Conservation (phyloP, 495 filamentous ascomycete species). For the Lasiosphaeria hispida region DNA sequence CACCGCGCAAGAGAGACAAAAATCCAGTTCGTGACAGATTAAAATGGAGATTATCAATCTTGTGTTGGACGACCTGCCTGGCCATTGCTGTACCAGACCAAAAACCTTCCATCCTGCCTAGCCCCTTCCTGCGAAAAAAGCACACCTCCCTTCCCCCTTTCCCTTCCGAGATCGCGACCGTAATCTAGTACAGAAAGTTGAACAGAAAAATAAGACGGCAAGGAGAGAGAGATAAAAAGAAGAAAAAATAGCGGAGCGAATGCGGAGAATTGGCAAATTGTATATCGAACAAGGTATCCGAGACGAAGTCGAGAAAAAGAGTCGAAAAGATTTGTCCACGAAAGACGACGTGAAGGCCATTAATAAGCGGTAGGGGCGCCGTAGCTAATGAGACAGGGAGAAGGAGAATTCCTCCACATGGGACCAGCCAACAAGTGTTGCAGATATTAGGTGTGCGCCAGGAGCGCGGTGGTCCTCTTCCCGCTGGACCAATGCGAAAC, state of each 20-base stretch:
- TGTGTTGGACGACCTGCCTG: constrained; percentile 21
- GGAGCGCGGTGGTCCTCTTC: constrained; percentile 39
- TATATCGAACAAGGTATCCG: constrained; percentile 46
- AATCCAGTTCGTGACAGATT: background rate
- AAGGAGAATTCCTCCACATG: constrained; percentile 43
- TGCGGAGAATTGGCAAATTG: constrained; percentile 22
- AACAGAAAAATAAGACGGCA: constrained; percentile 22
- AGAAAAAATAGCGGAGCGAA: constrained; percentile 12
- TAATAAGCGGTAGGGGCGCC: constrained; percentile 44
- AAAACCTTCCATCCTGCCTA: constrained; percentile 12
- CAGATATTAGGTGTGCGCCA: constrained; percentile 52
- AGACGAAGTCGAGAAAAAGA: constrained; percentile 22
- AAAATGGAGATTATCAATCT: constrained; percentile 27
- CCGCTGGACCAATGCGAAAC: constrained; percentile 42
- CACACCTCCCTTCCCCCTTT: constrained; percentile 5
- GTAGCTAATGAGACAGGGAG: constrained; percentile 52
- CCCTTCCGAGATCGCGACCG: constrained; percentile 23
- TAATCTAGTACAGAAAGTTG: constrained; percentile 32
- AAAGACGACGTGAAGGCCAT: constrained; percentile 32
- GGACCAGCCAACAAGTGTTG: constrained; percentile 51
- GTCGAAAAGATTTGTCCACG: constrained; percentile 14
- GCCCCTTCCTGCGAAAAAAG: constrained; percentile 12
- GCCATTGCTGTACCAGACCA: constrained; percentile 17
- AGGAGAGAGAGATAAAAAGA: constrained; percentile 19
- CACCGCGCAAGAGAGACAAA: background rate